These are phyloP conservation scores for Pseudogymnoascus sp. DNA, from an alignment of 2,329 filamentous ascomycete species.

Conservation along the genomic window DNA sequence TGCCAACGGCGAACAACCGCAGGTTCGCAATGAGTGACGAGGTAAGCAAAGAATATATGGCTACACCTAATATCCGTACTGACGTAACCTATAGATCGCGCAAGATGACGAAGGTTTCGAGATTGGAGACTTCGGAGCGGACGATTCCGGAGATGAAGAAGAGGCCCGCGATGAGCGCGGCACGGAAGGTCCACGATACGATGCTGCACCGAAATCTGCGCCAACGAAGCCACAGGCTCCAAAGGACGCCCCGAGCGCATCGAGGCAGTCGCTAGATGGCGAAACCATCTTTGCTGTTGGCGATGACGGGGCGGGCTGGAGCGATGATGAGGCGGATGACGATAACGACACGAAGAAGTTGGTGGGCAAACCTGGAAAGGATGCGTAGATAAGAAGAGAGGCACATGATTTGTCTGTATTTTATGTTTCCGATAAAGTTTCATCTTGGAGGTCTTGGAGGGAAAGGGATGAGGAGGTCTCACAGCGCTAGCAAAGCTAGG, in stretches of 20 bases:
- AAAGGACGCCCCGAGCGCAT: slow-evolving; percentile 26
- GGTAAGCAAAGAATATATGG: slow-evolving; percentile 36
- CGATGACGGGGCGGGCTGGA: slow-evolving; percentile 69
- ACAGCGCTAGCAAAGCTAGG: neutral
- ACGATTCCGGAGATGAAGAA: slow-evolving; percentile 56
- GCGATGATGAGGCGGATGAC: slow-evolving; percentile 62
- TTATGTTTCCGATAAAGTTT: slow-evolving; percentile 4
- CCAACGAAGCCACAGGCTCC: slow-evolving; percentile 16
- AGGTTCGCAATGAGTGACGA: slow-evolving; percentile 99
- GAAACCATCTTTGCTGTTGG: slow-evolving; percentile 96
- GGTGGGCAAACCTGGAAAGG: slow-evolving; percentile 33
- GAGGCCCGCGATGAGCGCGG: slow-evolving; percentile 40
- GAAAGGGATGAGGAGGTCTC: neutral
- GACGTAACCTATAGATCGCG: slow-evolving; percentile 53
- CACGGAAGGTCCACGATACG: slow-evolving; percentile 29
- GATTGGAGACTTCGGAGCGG: slow-evolving; percentile 80
- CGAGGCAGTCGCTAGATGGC: slow-evolving; percentile 62
- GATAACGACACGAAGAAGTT: slow-evolving; percentile 44
- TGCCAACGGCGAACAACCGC: slow-evolving; percentile 91
- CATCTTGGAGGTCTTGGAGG: neutral
- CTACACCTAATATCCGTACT: neutral
- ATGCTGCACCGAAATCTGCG: slow-evolving; percentile 20
- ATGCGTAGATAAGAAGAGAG: slow-evolving; percentile 12
- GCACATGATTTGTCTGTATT: neutral
- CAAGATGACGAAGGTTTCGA: slow-evolving; percentile 99